Evolutionary conservation across 495 filamentous ascomycete genomes (phyloP).

Genomic region (Neurospora hispaniola): DNA sequence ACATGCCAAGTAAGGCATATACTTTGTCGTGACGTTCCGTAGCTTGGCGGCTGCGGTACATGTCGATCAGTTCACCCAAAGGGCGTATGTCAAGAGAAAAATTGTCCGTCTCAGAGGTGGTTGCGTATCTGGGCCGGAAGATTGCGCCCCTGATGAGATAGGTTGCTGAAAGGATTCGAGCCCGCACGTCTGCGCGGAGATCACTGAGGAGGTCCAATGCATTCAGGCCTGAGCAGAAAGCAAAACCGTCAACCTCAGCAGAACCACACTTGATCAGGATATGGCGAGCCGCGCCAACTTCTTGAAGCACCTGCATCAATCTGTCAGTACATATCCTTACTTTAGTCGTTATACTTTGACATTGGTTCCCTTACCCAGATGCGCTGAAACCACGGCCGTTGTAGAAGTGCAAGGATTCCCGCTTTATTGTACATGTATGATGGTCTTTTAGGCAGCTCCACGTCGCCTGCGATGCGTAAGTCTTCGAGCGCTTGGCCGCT

Average conservation of each 20-base stretch:
- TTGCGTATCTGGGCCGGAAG: too few relatives aligned
- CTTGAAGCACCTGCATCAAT: neutral
- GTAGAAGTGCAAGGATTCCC: neutral
- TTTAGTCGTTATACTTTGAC: neutral
- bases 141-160: too few relatives aligned
- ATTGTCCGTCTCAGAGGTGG: too few relatives aligned
- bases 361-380: neutral
- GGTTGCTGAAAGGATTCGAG: too few relatives aligned
- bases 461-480: slow-evolving; percentile 5
- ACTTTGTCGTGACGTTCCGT: too few relatives aligned
- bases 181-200: too few relatives aligned
- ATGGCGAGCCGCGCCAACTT: slow-evolving; percentile 3
- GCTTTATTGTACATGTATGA: neutral
- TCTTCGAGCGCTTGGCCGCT: slow-evolving; percentile 14
- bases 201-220: neutral
- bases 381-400: slow-evolving; percentile 1
- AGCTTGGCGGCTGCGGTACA: too few relatives aligned
- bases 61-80: too few relatives aligned
- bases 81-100: too few relatives aligned
- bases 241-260: neutral
- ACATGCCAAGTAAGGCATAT: too few relatives aligned
- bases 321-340: neutral
- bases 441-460: slow-evolving; percentile 5
- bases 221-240: neutral
- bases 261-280: neutral